A percentile compares a stretch with the other conserved stretches of the same genome.
phyloP scores from a whole-genome alignment of 2,329 filamentous ascomycete species.

The Orbilia quercus region DNA sequence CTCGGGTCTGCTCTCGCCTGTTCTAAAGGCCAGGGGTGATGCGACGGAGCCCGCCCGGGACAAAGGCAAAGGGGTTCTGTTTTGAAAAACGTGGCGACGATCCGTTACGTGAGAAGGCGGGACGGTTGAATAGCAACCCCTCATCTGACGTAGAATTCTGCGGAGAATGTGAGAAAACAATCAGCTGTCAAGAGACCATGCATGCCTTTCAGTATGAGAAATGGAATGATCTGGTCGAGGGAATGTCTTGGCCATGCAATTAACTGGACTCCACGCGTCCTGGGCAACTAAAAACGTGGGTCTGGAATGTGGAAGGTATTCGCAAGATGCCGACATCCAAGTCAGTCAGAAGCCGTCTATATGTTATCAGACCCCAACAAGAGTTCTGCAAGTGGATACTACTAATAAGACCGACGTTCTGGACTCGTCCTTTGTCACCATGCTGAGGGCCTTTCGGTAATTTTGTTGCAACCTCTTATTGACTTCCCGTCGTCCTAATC shows the following conservation, averaged over 20 bases:
- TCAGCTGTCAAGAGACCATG: too few species aligned
- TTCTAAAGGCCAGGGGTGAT: constrained; percentile 30
- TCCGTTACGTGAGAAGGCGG: constrained; percentile 30
- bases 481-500: constrained; percentile 10
- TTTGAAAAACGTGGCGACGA: constrained; percentile 52
- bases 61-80: constrained; percentile 28
- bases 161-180: constrained; percentile 25
- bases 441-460: constrained; percentile 36
- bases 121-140: constrained; percentile 40
- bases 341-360: too few species aligned
- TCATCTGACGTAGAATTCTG: constrained; percentile 33
- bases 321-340: too few species aligned
- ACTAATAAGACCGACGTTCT: constrained; percentile 39
- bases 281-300: constrained; percentile 46
- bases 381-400: constrained; percentile 35
- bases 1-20: constrained; percentile 40
- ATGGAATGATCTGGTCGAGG: too few species aligned
- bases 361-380: constrained; percentile 8
- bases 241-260: constrained; percentile 55
- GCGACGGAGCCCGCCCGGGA: too few species aligned
- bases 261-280: constrained; percentile 42
- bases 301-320: constrained; percentile 45
- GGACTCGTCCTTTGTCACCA: constrained; percentile 53
- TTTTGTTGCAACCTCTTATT: constrained; percentile 49
- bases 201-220: constrained; percentile 23